Evolutionary conservation across 1,139 yeast species (phyloP).

Genomic region (Blastobotrys indianensis): DNA sequence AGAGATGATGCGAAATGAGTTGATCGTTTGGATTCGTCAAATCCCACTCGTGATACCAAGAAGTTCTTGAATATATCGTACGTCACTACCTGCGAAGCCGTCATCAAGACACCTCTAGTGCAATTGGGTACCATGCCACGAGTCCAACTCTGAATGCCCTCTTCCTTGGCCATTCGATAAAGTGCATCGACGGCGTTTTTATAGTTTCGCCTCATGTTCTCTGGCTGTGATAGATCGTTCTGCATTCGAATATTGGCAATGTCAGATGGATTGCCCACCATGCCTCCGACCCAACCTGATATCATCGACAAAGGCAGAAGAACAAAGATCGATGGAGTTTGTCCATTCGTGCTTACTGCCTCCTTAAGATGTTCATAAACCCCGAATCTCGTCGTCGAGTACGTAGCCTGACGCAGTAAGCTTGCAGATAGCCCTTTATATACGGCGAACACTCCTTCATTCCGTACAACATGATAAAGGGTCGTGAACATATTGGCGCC

Average conservation of each 20-base stretch:
- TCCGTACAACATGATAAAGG: constrained; percentile 51
- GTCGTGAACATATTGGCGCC: constrained; percentile 59
- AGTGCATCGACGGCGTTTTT: constrained; percentile 76
- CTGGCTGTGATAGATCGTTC: constrained; percentile 69
- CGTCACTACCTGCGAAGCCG: constrained; percentile 86
- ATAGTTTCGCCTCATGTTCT: constrained; percentile 64
- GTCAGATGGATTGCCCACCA: constrained; percentile 84
- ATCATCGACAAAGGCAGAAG: constrained; percentile 75
- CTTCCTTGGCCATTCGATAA: constrained; percentile 52
- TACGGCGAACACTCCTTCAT: constrained; percentile 63
- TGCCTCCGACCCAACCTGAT: constrained; percentile 78
- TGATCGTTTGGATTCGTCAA: constrained; percentile 57
- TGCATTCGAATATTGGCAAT: constrained; percentile 89
- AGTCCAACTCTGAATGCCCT: constrained; percentile 55
- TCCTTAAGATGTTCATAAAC: constrained; percentile 73
- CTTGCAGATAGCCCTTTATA: constrained; percentile 83
- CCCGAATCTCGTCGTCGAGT: constrained; percentile 81
- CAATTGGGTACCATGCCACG: constrained; percentile 76
- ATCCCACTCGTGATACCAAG: constrained; percentile 45
- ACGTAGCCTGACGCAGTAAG: constrained; percentile 77
- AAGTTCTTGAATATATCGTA: constrained; percentile 69
- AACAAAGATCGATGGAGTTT: constrained; percentile 39
- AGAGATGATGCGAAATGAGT: constrained; percentile 77
- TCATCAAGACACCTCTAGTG: constrained; percentile 79
- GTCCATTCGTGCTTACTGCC: constrained; percentile 29